phyloP scores from a whole-genome alignment of 1,284 basidiomycete species.

The Leccinum fuscescens region DNA sequence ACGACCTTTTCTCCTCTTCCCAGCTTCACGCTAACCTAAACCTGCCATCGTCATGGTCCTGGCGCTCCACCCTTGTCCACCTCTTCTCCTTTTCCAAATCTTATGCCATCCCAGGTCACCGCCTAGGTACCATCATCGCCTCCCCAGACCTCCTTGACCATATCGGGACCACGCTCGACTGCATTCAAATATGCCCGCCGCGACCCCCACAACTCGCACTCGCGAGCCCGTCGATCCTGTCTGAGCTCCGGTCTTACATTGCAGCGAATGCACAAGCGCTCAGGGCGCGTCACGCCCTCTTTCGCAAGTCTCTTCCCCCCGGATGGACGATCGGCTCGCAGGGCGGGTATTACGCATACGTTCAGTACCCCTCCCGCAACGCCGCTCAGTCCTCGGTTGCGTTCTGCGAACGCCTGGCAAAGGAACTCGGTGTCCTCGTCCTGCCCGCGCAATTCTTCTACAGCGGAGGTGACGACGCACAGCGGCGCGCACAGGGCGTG shows the following conservation, averaged over 20 bases:
- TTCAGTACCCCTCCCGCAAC: slow-evolving; percentile 64
- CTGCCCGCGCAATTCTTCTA: slow-evolving; percentile 73
- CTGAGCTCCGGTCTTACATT: slow-evolving; percentile 53
- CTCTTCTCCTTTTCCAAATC: slow-evolving; percentile 83
- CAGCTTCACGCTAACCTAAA: background rate
- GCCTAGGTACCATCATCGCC: slow-evolving; percentile 77
- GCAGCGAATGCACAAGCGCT: slow-evolving; percentile 50
- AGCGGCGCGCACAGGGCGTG: slow-evolving; percentile 23
- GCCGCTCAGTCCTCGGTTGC: slow-evolving; percentile 39
- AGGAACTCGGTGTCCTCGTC: slow-evolving; percentile 62
- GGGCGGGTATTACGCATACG: slow-evolving; percentile 77
- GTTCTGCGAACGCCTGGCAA: slow-evolving; percentile 61
- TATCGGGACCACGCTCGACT: slow-evolving; percentile 71
- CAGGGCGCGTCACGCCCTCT: slow-evolving; percentile 57
- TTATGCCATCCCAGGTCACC: slow-evolving; percentile 83
- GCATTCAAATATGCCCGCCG: slow-evolving; percentile 78
- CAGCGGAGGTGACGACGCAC: slow-evolving; percentile 28
- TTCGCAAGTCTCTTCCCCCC: slow-evolving; percentile 46
- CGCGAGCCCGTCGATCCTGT: slow-evolving; percentile 15
- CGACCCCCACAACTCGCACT: slow-evolving; percentile 67
- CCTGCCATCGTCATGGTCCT: slow-evolving; percentile 31
- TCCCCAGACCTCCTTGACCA: slow-evolving; percentile 55
- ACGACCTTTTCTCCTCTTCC: slow-evolving; percentile 45
- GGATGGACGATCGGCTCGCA: slow-evolving; percentile 64
- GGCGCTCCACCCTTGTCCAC: slow-evolving; percentile 68